Percentiles rank a stretch among this genome's conserved stretches.
Conservation (phyloP, 441 rosid species). For the Melastoma candidum region DNA sequence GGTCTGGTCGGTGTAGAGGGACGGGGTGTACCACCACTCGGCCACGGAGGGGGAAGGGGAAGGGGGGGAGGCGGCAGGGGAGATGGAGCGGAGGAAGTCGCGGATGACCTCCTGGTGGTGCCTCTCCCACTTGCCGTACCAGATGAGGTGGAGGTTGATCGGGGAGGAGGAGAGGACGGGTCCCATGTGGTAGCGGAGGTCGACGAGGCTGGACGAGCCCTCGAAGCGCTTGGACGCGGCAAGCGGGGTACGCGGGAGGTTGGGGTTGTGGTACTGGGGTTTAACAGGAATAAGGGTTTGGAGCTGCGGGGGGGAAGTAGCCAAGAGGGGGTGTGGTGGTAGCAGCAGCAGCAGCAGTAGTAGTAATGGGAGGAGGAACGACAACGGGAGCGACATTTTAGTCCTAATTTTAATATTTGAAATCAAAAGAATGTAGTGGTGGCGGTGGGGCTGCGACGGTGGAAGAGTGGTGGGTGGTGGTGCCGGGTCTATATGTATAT, state of each 20-base stretch:
- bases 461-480: not conserved
- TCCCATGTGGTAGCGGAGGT: constrained; percentile 91
- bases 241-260: constrained; percentile 41
- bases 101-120: constrained; percentile 53
- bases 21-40: constrained; percentile 73
- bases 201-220: constrained; percentile 58
- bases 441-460: constrained; percentile 5
- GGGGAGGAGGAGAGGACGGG: constrained; percentile 78
- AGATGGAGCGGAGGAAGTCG: constrained; percentile 67
- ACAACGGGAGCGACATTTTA: constrained; percentile 24
- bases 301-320: constrained; percentile 8
- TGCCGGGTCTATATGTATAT: constrained; percentile 18
- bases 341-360: constrained; percentile 5
- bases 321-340: constrained; percentile 1
- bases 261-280: constrained; percentile 35
- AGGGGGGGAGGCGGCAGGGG: constrained; percentile 20
- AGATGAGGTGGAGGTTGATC: constrained; percentile 66
- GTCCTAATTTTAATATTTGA: too few species aligned
- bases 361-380: not conserved
- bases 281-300: constrained; percentile 30
- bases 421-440: not conserved
- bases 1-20: constrained; percentile 82
- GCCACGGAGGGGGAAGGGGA: constrained; percentile 48
- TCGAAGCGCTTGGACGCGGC: constrained; percentile 39
- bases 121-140: constrained; percentile 72